These are phyloP conservation scores for Galerina sulciceps DNA, from an alignment of 768 basidiomycete genomes.

Conservation along the genomic window DNA sequence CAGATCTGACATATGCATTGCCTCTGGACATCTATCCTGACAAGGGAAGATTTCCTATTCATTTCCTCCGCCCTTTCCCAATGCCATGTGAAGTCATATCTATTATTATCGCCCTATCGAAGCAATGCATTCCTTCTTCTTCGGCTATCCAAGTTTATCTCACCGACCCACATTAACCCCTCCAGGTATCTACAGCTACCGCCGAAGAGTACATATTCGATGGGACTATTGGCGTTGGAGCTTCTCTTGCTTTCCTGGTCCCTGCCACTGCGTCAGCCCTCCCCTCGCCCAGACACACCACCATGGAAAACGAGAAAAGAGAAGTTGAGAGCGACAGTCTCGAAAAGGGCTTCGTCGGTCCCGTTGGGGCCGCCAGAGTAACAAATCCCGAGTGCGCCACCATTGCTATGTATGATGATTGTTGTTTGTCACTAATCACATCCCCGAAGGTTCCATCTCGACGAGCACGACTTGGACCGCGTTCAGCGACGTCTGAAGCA, in stretches of 20 bases:
- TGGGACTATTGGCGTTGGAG: no score
- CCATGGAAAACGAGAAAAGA: slow-evolving; percentile 21
- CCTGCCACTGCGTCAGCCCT: no score
- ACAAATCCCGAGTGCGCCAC: slow-evolving; percentile 23
- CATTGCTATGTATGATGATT: neutral
- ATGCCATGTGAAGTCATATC: no score
- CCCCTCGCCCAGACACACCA: slow-evolving; percentile 9
- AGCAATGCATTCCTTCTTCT: neutral
- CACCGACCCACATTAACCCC: no score
- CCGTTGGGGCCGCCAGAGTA: slow-evolving; percentile 7
- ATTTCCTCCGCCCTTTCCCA: no score
- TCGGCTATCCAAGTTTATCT: neutral
- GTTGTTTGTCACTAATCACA: neutral
- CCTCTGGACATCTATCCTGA: no score
- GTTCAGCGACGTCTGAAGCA: slow-evolving; percentile 78
- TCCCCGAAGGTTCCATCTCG: slow-evolving; percentile 46
- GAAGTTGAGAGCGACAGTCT: slow-evolving; percentile 18
- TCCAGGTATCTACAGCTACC: no score
- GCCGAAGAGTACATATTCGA: no score
- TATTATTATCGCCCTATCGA: no score
- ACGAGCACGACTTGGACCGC: slow-evolving; percentile 66
- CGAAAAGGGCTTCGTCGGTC: slow-evolving; percentile 20
- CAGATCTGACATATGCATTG: no score
- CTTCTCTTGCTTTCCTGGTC: no score
- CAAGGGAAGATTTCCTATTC: no score